Evolutionary conservation across 2,329 filamentous ascomycete genomes (phyloP), one percentile per base, ranked within the genome.

Genomic region (Diaporthe helianthi): DNA sequence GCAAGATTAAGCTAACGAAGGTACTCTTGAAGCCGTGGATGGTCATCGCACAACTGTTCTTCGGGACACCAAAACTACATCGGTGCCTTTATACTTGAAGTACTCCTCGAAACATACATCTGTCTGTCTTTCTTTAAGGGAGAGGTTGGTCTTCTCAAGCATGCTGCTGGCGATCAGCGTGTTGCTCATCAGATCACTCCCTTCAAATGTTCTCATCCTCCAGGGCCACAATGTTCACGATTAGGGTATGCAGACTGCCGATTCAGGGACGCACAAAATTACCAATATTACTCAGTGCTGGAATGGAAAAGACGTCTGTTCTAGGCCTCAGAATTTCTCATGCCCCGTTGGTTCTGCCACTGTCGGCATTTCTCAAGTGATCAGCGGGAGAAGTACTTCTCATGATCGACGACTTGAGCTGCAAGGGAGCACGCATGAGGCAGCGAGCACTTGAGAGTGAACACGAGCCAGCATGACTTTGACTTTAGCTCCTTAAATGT

Each of bases 361-460:
- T 61, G 26, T 33, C 26, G 41, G 55, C n/a, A 61, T 7, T n/a
- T n/a, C n/a, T n/a, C n/a, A n/a, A n/a, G n/a, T 19, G 55, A 61
- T 61, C 55, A 41, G 0, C 53, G 10, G 8, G 12, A n/a, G 7
- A 8, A 38, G 24, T 8, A 26, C 53, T 17, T 58, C 3, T 10
- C 31, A 38, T 24, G 54, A 63, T 46, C 41, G 58, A 22, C 58
- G 29, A 12, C 36, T 10, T 15, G n/a, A 17, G n/a, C 41, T 49
- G 41, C 58, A 63, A 49, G 41, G 58, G 58, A 36, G 58, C n/a
- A 3, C 41, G 13, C 22, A 36, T 36, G 15, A 17, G 58, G 44
- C 41, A 46, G n/a, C n/a, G 8, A 22, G n/a, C n/a, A n/a, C n/a
- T n/a, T n/a, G n/a, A n/a, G 26, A 44, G 44, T 33, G 26, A 63